A percentile compares a stretch with the other conserved stretches of the same genome.
Evolutionary conservation across 306 rosid genomes (phyloP).

Genomic region (Betula pendula): DNA sequence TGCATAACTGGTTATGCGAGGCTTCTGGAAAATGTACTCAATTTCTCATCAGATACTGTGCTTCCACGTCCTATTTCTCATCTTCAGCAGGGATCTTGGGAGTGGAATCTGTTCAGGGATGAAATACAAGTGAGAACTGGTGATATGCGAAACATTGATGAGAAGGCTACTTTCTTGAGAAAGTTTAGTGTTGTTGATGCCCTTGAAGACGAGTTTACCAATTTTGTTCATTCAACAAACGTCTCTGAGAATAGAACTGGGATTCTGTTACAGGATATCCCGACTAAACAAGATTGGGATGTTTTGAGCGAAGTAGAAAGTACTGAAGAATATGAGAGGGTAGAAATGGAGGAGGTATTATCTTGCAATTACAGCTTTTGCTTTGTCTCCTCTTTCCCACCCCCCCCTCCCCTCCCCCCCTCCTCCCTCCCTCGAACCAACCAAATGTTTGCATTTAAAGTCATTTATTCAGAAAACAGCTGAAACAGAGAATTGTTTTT

Average conservation of each 20-base stretch:
- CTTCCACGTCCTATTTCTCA: constrained; percentile 77
- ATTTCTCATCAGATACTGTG: constrained; percentile 72
- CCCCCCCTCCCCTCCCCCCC: constrained; percentile 10
- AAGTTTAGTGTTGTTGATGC: constrained; percentile 52
- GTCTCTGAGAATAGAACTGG: constrained; percentile 47
- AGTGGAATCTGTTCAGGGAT: constrained; percentile 66
- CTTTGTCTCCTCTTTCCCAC: constrained; percentile 1
- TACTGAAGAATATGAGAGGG: constrained; percentile 72
- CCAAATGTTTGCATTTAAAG: neutral
- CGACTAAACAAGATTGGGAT: constrained; percentile 73
- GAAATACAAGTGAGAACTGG: constrained; percentile 36
- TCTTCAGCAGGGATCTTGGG: constrained; percentile 74
- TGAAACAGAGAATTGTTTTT: constrained; percentile 28
- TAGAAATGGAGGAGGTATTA: constrained; percentile 88
- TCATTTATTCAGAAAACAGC: constrained; percentile 23
- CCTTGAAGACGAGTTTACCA: constrained; percentile 61
- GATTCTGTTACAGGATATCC: constrained; percentile 46
- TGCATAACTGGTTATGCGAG: constrained; percentile 76
- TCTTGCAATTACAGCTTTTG: constrained; percentile 26
- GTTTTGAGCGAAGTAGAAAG: constrained; percentile 65
- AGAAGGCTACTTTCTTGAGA: constrained; percentile 24
- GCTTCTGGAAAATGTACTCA: constrained; percentile 85
- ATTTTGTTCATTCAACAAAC: constrained; percentile 42
- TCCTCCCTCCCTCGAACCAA: neutral
- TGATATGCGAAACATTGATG: constrained; percentile 35